Evolutionary conservation across 2,329 filamentous ascomycete species (phyloP).

Genomic region (Colletotrichum endophyticum): DNA sequence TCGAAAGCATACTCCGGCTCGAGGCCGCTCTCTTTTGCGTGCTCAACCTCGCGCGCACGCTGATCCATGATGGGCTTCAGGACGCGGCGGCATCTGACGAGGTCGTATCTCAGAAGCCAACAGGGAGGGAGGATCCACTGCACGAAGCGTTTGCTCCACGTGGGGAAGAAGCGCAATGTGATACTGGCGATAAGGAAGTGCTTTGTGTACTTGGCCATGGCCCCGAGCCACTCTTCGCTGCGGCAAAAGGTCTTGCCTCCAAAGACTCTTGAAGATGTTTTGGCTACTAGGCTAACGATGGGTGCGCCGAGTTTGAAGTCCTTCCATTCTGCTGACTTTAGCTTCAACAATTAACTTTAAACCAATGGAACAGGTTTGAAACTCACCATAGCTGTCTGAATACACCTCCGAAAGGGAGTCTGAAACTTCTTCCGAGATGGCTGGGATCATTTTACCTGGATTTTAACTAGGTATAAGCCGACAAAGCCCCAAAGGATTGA

Average conservation of each 20-base stretch:
- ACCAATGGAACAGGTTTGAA: rapidly evolving
- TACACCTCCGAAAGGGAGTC: neutral
- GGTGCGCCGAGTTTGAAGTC: neutral
- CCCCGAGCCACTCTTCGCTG: neutral
- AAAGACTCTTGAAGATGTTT: neutral
- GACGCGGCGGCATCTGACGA: neutral
- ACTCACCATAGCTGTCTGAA: neutral
- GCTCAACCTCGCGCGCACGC: neutral
- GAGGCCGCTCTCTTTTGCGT: neutral
- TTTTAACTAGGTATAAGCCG: neutral
- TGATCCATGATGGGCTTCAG: neutral
- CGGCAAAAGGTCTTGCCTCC: neutral
- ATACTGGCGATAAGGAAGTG: neutral
- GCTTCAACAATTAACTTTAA: neutral
- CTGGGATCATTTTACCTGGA: neutral
- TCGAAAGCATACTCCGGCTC: neutral
- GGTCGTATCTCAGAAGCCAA: neutral
- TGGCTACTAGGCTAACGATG: neutral
- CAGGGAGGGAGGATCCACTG: neutral
- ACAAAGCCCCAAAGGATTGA: neutral
- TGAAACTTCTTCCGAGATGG: neutral
- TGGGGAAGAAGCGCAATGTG: neutral
- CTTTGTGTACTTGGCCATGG: neutral
- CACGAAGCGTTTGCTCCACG: neutral
- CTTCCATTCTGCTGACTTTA: neutral